Conservation (phyloP, 352 stramenopile species). For the Pythium dissotocum region DNA sequence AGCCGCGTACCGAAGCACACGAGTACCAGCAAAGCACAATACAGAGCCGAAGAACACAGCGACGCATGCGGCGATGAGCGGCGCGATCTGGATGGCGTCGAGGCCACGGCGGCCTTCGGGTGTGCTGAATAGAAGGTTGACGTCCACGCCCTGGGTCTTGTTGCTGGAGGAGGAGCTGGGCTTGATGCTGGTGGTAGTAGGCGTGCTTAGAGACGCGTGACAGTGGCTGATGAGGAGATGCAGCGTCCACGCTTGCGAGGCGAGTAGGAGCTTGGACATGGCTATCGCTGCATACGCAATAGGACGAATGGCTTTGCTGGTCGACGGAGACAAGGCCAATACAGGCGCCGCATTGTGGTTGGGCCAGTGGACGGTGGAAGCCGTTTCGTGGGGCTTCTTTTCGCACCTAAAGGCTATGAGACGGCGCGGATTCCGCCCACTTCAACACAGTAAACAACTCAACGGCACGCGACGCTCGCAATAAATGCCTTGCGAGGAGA, state of each 20-base stretch:
- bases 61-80: slow-evolving; percentile 46
- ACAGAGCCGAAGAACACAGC: slow-evolving; percentile 47
- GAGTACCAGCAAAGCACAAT: slow-evolving; percentile 57
- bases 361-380: no score
- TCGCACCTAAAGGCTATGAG: background rate
- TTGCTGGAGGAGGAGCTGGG: background rate
- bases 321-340: no score
- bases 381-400: background rate
- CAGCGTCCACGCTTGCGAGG: background rate
- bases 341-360: no score
- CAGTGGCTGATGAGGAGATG: background rate
- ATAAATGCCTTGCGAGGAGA: no score
- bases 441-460: background rate
- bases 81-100: slow-evolving; percentile 45
- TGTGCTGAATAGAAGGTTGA: slow-evolving; percentile 26
- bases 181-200: background rate
- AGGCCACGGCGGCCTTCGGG: slow-evolving; percentile 30
- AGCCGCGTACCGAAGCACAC: slow-evolving; percentile 56
- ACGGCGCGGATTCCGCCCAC: background rate
- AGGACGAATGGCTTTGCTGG: no score
- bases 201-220: background rate
- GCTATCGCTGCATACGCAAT: background rate
- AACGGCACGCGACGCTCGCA: background rate
- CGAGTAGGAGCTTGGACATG: background rate
- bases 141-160: slow-evolving; percentile 18